Evolutionary conservation across 257 asterid species (phyloP), one percentile per base, ranked within the genome.

Genomic region (Misopates orontium): DNA sequence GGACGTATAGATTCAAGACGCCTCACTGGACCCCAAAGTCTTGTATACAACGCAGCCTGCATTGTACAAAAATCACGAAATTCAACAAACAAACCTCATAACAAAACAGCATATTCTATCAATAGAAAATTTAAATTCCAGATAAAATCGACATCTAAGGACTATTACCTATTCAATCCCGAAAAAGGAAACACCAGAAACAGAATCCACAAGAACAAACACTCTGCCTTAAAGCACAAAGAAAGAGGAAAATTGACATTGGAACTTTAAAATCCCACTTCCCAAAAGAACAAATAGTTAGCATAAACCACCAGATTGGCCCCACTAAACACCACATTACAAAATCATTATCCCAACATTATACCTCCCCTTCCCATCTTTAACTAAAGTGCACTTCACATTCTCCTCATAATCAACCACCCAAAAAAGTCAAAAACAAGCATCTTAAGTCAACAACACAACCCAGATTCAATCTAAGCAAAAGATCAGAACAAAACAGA

Each of bases 1-100:
- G 97, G 90, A 64, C 85, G 92, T 60, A 94, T 56, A 51, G 92
- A 71, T 70, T 88, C 91, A 67, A 94, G 91, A 71, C 66, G 82
- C 85, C 83, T 83, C 72, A 87, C 80, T 18, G 96, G 91, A 39
- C 88, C 91, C 99, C 99, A 94, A 55, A 87, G 89, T 70, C 96
- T 88, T 79, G 85, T 80, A 64, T 75, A 40, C 75, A 79, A 75
- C 65, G 83, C 77, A 79, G 52, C 73, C 97, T 94, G 92, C 87
- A 80, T 10, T 69, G 60, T 28, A 10, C 62, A 60, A 58, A 64
- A 62, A 66, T 31, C n/a, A 64, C 24, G 62, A 80, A 69, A 66
- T 60, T 49, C 47, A 59, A 23, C 49, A 69, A 24, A 64, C 7
- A n/a, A 31, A 23, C 48, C 69, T 58, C 56, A 28, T 16, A 55